Base-by-base conservation (phyloP, 108 stramenopile genomes). In the Pseudonitzschia pungens region DNA sequence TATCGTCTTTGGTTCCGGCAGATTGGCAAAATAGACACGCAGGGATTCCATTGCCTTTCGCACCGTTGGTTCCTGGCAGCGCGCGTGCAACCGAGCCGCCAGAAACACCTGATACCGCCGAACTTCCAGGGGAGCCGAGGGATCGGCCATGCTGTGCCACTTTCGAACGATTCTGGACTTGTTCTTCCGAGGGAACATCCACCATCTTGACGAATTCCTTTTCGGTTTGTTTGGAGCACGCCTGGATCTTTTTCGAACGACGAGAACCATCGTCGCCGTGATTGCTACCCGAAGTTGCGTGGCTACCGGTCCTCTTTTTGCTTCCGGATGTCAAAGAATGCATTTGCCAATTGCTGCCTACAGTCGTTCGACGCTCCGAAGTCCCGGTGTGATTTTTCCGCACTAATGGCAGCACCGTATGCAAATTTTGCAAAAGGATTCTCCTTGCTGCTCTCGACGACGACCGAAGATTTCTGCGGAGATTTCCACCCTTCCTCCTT, bases 21-120 rank as follows among this genome's bases (percentile, higher is more conserved):
- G 32, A 24, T 5, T 5, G 26, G 26, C n/a, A 55, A 55, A 55
- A 24, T 55, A 26, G 31, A 72, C 52, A 24, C 80, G 78, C 36
- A 91, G 59, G 52, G 40, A 36, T 22, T 41, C 50, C 87, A 91
- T 88, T 22, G 86, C 86, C 51, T 87, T 82, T 14, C 62, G 70
- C 7, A 86, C 85, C 21, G 84, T 55, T 26, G 71, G 22, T 51
- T 87, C 86, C 55, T 91, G 90, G 71, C 88, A 89, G 59, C 86
- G 64, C 8, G 87, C 87, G 77, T 91, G 90, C 0, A 91, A 64
- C 52, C 90, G 73, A 24, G 90, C 86, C 5, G 90, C 87, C 15
- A 91, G 60, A 9, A 91, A 41, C 6, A 91, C 57, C 52, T 91
- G 87, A 48, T 85, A 91, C 36, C 90, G 77, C 42, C 69, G 69